These are phyloP conservation scores for Earliella scabrosa DNA, from an alignment of 1,284 basidiomycete genomes.

Conservation along the genomic window DNA sequence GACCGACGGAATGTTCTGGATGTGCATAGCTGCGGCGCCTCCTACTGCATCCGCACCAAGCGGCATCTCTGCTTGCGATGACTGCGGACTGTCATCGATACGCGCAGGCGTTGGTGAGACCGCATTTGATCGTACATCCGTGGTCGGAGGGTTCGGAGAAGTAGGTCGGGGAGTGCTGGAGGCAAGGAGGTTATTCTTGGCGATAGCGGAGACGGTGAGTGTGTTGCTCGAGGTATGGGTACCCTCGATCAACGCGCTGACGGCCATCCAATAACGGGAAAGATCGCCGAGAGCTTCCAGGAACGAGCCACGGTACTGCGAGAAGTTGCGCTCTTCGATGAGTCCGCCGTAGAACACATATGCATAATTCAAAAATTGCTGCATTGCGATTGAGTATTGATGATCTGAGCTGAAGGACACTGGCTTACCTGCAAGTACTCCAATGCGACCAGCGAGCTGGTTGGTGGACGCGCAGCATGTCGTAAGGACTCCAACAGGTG, in stretches of 20 bases:
- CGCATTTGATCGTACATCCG: slow-evolving; percentile 20
- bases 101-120: slow-evolving; percentile 43
- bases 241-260: slow-evolving; percentile 70
- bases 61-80: slow-evolving; percentile 27
- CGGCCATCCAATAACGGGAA: slow-evolving; percentile 92
- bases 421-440: slow-evolving; percentile 41
- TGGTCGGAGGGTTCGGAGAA: slow-evolving; percentile 37
- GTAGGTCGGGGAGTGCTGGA: slow-evolving; percentile 26
- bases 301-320: slow-evolving; percentile 82
- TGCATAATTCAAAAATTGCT: slow-evolving; percentile 90
- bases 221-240: slow-evolving; percentile 42
- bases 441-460: slow-evolving; percentile 65
- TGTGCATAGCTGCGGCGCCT: slow-evolving; percentile 7
- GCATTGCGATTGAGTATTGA: not conserved
- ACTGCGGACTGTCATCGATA: slow-evolving; percentile 63
- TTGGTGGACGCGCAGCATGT: slow-evolving; percentile 79
- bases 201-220: slow-evolving; percentile 46
- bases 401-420: not conserved
- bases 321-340: slow-evolving; percentile 81
- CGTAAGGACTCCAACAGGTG: slow-evolving; percentile 89
- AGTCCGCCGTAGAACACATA: slow-evolving; percentile 94
- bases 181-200: slow-evolving; percentile 30
- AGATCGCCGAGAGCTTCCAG: slow-evolving; percentile 96
- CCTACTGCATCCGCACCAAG: slow-evolving; percentile 20
- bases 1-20: slow-evolving; percentile 63